These are phyloP conservation scores for Trichophyton mentagrophytes DNA, from an alignment of 2,329 filamentous ascomycete genomes.

Conservation along the genomic window DNA sequence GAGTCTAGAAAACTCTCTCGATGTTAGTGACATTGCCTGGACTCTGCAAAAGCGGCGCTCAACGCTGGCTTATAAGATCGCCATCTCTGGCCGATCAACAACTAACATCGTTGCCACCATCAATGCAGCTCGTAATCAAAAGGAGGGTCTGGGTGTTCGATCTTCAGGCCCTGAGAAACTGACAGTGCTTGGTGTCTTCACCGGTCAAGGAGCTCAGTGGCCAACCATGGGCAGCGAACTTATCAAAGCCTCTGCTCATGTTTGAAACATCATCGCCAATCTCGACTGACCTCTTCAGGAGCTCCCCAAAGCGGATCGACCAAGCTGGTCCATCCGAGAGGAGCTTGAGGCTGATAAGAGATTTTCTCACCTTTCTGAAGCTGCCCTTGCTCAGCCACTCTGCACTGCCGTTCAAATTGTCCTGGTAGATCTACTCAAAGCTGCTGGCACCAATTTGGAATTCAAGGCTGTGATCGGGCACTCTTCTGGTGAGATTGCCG, in stretches of 20 bases:
- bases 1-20: not conserved
- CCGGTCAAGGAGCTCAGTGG: slow-evolving; percentile 16
- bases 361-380: slow-evolving; percentile 1
- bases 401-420: slow-evolving; percentile 15
- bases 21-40: slow-evolving; percentile 3
- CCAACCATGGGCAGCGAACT: slow-evolving; percentile 15
- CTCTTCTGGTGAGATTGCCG: slow-evolving; percentile 39
- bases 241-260: not conserved
- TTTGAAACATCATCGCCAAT: slow-evolving; percentile 2
- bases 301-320: slow-evolving; percentile 6
- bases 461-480: slow-evolving; percentile 34
- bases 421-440: slow-evolving; percentile 10
- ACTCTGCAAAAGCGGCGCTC: slow-evolving; percentile 5
- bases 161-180: not conserved
- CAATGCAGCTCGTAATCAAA: not conserved
- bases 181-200: slow-evolving; percentile 11
- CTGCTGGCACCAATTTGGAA: slow-evolving; percentile 18
- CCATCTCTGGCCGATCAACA: not conserved
- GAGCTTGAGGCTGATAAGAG: slow-evolving; percentile 12
- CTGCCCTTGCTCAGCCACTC: slow-evolving; percentile 11
- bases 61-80: not conserved
- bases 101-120: not conserved
- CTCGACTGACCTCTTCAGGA: slow-evolving; percentile 11
- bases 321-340: slow-evolving; percentile 8
- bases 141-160: not conserved